Conservation (phyloP, 345 rosid species). For the Rhodamnia rubescens region DNA sequence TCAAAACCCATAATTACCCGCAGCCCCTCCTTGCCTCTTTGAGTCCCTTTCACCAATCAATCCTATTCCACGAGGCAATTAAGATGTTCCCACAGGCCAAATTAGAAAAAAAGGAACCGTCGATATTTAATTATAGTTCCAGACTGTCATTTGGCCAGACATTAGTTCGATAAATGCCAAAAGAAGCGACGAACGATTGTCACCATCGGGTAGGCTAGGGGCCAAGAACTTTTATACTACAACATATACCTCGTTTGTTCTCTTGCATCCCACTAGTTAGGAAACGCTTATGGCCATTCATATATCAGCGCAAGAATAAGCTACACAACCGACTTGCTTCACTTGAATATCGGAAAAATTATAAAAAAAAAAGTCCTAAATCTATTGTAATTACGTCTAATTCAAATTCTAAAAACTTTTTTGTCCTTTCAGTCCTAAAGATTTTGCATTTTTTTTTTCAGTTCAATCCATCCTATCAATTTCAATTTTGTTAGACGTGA, state of each 20-base stretch:
- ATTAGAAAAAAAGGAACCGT: neutral
- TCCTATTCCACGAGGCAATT: neutral
- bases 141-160: neutral
- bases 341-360: neutral
- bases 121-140: neutral
- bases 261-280: neutral
- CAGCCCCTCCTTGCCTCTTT: constrained; percentile 8
- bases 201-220: neutral
- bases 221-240: neutral
- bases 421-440: no score
- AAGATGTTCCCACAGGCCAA: neutral
- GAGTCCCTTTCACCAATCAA: neutral
- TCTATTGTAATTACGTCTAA: no score
- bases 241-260: neutral
- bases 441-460: no score
- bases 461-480: no score
- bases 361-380: no score
- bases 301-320: neutral
- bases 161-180: neutral
- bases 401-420: no score
- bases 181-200: neutral
- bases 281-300: neutral
- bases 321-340: neutral
- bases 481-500: no score
- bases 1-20: constrained; percentile 4